Evolutionary conservation across 495 filamentous ascomycete genomes (phyloP), one percentile per base, ranked within the genome.

Genomic region (Penicillium ucsense): DNA sequence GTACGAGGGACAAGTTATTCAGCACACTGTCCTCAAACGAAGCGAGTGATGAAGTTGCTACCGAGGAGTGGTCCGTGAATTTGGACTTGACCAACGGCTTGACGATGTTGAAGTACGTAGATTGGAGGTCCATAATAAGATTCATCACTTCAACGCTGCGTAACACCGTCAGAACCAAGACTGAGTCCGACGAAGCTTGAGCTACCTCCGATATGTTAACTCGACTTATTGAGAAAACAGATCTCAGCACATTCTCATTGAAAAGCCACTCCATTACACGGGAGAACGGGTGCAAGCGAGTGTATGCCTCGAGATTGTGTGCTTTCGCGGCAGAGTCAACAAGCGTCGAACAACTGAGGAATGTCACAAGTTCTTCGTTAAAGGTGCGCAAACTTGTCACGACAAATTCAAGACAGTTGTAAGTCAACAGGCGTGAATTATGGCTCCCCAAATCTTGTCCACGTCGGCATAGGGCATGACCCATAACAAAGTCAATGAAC

Each of bases 221-320:
- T 45, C 87, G 80, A 35, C 89, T 79, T 8, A 82, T 79, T 43
- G 80, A 73, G 59, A 95, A 89, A 9, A 99, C 64, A 20, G 81
- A 79, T 51, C 75, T 75, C 46, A 95, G 76, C 28, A 95, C 88
- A 51, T 86, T 88, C 53, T 92, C 87, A 55, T 94, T 95, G 60
- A 94, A 95, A 62, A 97, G 75, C 87, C 94, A 97, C 62, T 97
- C 94, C 81, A 95, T 92, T 27, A 89, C 86, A 35, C 92, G 80
- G 12, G 85, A 81, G 55, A 95, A 96, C 6, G 92, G 89, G 66
- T 99, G 92, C 28, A 95, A 74, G 5, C 81, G 78, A 46, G 88
- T 77, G 55, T 99, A 99, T 10, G 73, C 73, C 40, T 79, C 73
- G 29, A 97, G 65, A 12, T 81, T 83, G 3, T 82, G 83, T 31